Evolutionary conservation across 192 early-diverging fungal species (phyloP).

Genomic region (Tieghemiomyces parasiticus): DNA sequence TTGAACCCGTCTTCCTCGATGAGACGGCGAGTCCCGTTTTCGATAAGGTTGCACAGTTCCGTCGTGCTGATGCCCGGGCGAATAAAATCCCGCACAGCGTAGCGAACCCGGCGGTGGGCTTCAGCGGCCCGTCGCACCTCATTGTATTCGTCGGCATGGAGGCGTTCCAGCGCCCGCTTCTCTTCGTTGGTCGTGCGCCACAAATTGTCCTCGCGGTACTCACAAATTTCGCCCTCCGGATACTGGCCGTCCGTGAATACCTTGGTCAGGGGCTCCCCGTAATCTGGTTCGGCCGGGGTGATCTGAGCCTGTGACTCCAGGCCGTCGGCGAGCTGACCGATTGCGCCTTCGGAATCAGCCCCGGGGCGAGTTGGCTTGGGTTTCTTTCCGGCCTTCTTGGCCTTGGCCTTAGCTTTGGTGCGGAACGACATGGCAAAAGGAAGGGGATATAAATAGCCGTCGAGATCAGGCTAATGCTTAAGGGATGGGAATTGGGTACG

Average conservation of each 20-base stretch:
- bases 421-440: no score
- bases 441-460: no score
- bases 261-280: conserved; percentile 52
- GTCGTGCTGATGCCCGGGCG: conserved; percentile 94
- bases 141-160: conserved; percentile 53
- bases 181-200: conserved; percentile 87
- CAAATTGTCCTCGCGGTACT: conserved; percentile 81
- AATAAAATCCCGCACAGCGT: conserved; percentile 61
- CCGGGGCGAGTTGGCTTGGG: no score
- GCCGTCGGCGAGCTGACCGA: no score
- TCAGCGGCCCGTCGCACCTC: conserved; percentile 82
- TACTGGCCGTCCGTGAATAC: conserved; percentile 64
- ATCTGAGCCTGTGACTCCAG: no score
- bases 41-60: conserved; percentile 82
- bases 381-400: no score
- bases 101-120: conserved; percentile 85
- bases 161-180: conserved; percentile 67
- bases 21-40: conserved; percentile 82
- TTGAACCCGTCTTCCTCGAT: conserved; percentile 77
- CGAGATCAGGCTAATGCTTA: no score
- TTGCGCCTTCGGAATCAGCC: no score
- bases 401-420: no score
- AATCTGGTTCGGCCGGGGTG: no score
- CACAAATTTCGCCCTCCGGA: conserved; percentile 66
- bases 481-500: no score